Base-by-base conservation (phyloP, 805 yeast species). In the Starmerella stellata region DNA sequence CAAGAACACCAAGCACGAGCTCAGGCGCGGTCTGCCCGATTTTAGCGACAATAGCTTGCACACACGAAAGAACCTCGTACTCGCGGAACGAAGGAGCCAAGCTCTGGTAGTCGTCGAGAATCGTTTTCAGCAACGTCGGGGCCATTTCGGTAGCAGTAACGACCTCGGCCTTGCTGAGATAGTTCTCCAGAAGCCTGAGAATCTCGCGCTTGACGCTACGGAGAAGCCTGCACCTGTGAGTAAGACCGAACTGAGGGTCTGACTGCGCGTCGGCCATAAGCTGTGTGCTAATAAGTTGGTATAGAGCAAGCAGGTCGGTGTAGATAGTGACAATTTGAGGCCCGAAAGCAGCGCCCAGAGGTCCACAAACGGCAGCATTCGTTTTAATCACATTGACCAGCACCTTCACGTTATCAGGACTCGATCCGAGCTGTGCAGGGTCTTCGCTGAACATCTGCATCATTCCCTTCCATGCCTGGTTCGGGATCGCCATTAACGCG, bases 21-120 rank as follows among this genome's bases (percentile, higher is more conserved):
- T 42, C 49, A 1, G 50, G 49, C 42, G 87, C 81, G 66, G 76
- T 61, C 45, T 70, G 78, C 11, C 95, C 95, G 42, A 83, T 92
- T 54, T 82, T 78, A 21, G 73, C 65, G 21, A 90, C 93, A 40
- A 90, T 70, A 1, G 94, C 81, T 7, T 93, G 74, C 73, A 90
- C 76, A 68, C 96, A 85, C 60, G 79, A 81, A 58, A 90, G 68
- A 4, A 90, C 98, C 61, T 90, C 98, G 5, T 95, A 94, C 62
- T 90, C 98, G 56, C 96, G 75, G 8, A 95, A 95, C 62, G 83
- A 93, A 3, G 96, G 93, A 25, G 83, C 93, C 53, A 80, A 80
- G 15, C 73, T 63, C 52, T 72, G 73, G 62, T 90, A 90, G 58
- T 90, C 99, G 44, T 78, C 92, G 46, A 90, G 68, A 14, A 82